Evolutionary conservation across 768 basidiomycete species (phyloP).

Genomic region (Termitomyces sp.): DNA sequence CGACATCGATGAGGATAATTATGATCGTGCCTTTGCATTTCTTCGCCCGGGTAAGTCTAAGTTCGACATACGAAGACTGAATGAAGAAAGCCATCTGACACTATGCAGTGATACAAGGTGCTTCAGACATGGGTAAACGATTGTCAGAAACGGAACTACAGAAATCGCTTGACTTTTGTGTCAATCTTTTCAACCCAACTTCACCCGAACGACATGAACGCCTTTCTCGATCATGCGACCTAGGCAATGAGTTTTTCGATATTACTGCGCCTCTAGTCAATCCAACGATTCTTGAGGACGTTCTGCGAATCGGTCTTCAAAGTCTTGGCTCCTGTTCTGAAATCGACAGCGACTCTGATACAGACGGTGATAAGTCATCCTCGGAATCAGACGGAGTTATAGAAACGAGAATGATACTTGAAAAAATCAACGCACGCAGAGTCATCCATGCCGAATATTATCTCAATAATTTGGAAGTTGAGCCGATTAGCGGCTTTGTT

Average conservation of each 20-base stretch:
- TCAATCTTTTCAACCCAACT: slow-evolving; percentile 66
- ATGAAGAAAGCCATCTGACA: not conserved
- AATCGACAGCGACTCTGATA: slow-evolving; percentile 11
- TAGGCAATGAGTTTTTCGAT: slow-evolving; percentile 42
- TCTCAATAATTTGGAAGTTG: slow-evolving; percentile 64
- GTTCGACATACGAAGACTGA: not conserved
- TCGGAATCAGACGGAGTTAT: slow-evolving; percentile 30
- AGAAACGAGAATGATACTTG: slow-evolving; percentile 49
- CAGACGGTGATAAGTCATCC: slow-evolving; percentile 13
- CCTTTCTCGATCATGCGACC: slow-evolving; percentile 21
- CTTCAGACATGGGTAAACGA: slow-evolving; percentile 66
- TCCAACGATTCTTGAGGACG: slow-evolving; percentile 33
- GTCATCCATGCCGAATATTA: slow-evolving; percentile 65
- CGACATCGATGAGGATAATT: slow-evolving; percentile 65
- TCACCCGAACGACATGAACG: slow-evolving; percentile 53
- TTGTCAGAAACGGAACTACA: slow-evolving; percentile 72
- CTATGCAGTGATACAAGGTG: slow-evolving; percentile 68
- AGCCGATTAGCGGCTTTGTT: slow-evolving; percentile 54
- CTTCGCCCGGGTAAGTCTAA: slow-evolving; percentile 48
- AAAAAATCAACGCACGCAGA: slow-evolving; percentile 66
- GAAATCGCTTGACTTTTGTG: slow-evolving; percentile 72
- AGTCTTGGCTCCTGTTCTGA: not conserved
- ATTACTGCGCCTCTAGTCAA: slow-evolving; percentile 43
- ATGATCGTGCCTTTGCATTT: slow-evolving; percentile 60
- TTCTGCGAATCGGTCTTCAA: slow-evolving; percentile 20